Evolutionary conservation across 306 rosid genomes (phyloP).

Genomic region (Vachellia pachyceras): DNA sequence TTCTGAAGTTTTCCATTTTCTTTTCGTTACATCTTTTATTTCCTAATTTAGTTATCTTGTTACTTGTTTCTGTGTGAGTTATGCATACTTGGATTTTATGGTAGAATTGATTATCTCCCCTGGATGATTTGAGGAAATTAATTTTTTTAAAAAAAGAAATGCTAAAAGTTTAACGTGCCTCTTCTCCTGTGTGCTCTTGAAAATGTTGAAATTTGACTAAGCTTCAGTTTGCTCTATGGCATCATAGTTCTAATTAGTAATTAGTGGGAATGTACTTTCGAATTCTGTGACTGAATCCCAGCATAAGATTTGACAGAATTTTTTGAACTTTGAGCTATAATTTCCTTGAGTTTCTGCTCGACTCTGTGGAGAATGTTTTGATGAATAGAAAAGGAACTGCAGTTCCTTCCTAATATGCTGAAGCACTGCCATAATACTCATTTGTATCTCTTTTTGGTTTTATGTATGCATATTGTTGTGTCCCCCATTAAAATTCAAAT

Average conservation of each 20-base stretch:
- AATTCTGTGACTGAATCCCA: not conserved
- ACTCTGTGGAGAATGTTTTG: not conserved
- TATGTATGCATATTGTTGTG: not conserved
- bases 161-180: slow-evolving; percentile 37
- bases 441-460: not conserved
- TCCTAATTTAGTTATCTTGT: not conserved
- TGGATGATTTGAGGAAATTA: slow-evolving; percentile 1
- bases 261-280: not conserved
- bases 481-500: slow-evolving; percentile 14
- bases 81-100: slow-evolving; percentile 21
- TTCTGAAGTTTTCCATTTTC: not conserved
- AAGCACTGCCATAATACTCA: not conserved
- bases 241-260: not conserved
- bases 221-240: not conserved
- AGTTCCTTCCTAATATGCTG: not conserved
- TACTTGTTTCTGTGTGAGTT: slow-evolving; percentile 33
- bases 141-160: not conserved
- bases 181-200: slow-evolving; percentile 14
- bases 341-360: not conserved
- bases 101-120: slow-evolving; percentile 8
- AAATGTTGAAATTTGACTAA: slow-evolving; percentile 25
- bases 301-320: not conserved
- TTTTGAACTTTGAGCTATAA: not conserved
- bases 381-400: not conserved
- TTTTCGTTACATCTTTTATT: not conserved